These are phyloP conservation scores for Mycena indigotica DNA, from an alignment of 768 basidiomycete species.

Conservation along the genomic window DNA sequence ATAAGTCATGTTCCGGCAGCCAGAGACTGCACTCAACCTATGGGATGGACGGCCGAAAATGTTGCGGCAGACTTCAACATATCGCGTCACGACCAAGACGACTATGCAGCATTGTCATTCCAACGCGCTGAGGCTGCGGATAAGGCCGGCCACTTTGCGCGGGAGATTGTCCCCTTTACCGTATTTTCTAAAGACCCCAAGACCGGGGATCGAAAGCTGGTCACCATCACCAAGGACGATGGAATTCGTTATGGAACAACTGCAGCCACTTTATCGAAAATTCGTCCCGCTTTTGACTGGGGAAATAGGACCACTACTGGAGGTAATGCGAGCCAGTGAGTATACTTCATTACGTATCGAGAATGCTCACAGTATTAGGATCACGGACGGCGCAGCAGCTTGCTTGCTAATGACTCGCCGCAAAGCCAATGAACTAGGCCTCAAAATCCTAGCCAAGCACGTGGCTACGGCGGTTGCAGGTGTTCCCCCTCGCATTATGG, in stretches of 20 bases:
- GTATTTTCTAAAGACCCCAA: constrained; percentile 60
- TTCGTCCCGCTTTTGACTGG: constrained; percentile 83
- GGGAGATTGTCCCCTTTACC: constrained; percentile 78
- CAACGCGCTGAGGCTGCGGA: constrained; percentile 79
- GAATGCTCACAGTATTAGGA: constrained; percentile 22
- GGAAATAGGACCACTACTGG: constrained; percentile 73
- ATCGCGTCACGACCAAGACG: constrained; percentile 75
- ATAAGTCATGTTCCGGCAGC: constrained; percentile 59
- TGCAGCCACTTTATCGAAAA: constrained; percentile 59
- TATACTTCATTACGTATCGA: too few species aligned
- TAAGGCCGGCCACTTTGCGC: constrained; percentile 60
- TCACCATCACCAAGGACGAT: constrained; percentile 71
- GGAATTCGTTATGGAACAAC: constrained; percentile 79
- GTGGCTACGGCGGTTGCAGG: constrained; percentile 73
- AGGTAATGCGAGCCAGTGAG: constrained; percentile 78
- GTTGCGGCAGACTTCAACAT: constrained; percentile 75
- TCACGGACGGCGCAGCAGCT: constrained; percentile 84
- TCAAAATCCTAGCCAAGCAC: constrained; percentile 77
- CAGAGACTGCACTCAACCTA: constrained; percentile 65
- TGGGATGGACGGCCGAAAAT: constrained; percentile 92
- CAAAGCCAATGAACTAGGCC: constrained; percentile 75
- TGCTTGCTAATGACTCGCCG: constrained; percentile 78
- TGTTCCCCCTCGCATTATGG: constrained; percentile 82
- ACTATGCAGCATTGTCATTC: constrained; percentile 72
- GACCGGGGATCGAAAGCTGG: constrained; percentile 52